Percentiles rank a stretch among this genome's conserved stretches.
Conservation (phyloP, 2,329 filamentous ascomycete genomes). For the Penicillium sp. region DNA sequence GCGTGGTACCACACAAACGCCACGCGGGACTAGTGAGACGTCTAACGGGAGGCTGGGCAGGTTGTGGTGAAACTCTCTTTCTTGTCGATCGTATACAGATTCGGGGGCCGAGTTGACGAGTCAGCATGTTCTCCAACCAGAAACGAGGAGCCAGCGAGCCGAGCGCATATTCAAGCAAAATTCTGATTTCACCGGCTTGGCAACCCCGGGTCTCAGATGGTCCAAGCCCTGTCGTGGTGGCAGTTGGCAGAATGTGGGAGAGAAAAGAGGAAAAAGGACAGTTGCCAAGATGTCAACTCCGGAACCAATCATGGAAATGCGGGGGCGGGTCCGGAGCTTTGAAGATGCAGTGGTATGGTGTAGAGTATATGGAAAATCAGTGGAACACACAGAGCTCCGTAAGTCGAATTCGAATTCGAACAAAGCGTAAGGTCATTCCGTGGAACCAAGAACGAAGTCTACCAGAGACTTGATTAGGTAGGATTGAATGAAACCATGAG, state of each 20-base stretch:
- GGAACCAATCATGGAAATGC: background rate
- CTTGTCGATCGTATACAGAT: slow-evolving; percentile 14
- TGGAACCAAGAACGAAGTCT: background rate
- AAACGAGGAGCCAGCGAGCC: background rate
- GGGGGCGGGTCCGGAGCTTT: background rate
- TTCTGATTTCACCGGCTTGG: background rate
- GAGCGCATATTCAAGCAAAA: background rate
- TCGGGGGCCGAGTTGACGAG: background rate
- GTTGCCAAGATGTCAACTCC: background rate
- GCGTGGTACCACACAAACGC: background rate
- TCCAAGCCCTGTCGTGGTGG: background rate
- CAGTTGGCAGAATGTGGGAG: background rate
- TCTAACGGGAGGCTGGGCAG: slow-evolving; percentile 6
- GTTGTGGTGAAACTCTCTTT: background rate
- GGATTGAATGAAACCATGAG: slow-evolving; percentile 25
- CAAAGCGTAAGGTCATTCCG: background rate
- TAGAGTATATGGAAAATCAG: background rate
- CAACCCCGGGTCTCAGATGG: background rate
- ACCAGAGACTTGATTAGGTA: slow-evolving; percentile 1
- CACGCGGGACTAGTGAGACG: slow-evolving; percentile 1
- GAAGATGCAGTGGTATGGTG: background rate
- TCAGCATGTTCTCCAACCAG: background rate
- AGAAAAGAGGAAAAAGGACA: background rate
- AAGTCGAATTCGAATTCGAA: background rate
- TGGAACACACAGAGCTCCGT: background rate